Percentiles rank a stretch among this genome's conserved stretches.
phyloP scores from a whole-genome alignment of 208 protist genomes.

The Leishmania major region DNA sequence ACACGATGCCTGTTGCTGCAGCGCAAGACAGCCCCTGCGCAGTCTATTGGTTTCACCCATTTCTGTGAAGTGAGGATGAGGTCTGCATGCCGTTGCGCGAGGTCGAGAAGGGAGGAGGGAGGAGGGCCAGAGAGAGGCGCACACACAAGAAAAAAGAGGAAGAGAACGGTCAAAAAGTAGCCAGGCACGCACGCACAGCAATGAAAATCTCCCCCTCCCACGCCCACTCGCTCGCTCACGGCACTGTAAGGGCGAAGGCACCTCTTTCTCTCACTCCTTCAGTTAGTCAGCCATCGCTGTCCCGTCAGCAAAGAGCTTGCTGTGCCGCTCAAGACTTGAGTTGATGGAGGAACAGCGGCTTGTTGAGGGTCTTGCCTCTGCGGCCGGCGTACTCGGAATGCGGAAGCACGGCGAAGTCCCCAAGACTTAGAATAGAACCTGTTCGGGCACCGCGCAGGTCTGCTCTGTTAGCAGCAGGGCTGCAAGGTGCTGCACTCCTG shows the following conservation, averaged over 20 bases:
- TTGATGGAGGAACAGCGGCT: conserved; percentile 64
- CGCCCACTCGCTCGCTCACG: background rate
- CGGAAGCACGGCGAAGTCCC: conserved; percentile 67
- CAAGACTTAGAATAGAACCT: conserved; percentile 4
- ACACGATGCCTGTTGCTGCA: background rate
- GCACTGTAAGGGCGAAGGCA: background rate
- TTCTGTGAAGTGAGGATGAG: background rate
- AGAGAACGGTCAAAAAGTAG: background rate
- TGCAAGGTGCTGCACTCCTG: background rate
- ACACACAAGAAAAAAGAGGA: background rate
- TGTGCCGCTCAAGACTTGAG: conserved; percentile 20
- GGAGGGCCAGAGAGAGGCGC: background rate
- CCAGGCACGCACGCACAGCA: too few species aligned
- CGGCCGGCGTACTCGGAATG: conserved; percentile 54
- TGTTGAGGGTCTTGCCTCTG: conserved; percentile 39
- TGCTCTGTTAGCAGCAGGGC: background rate
- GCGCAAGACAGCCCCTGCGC: background rate
- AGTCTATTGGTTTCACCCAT: background rate
- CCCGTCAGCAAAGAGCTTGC: background rate
- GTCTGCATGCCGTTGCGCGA: background rate
- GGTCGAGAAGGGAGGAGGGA: background rate
- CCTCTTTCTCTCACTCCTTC: background rate
- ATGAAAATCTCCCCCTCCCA: too few species aligned
- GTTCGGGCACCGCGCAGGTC: background rate
- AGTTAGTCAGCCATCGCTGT: background rate